A percentile compares a stretch with the other conserved stretches of the same genome.
phyloP scores from a whole-genome alignment of 192 early-diverging fungal species.

The Phycomyces nitens region DNA sequence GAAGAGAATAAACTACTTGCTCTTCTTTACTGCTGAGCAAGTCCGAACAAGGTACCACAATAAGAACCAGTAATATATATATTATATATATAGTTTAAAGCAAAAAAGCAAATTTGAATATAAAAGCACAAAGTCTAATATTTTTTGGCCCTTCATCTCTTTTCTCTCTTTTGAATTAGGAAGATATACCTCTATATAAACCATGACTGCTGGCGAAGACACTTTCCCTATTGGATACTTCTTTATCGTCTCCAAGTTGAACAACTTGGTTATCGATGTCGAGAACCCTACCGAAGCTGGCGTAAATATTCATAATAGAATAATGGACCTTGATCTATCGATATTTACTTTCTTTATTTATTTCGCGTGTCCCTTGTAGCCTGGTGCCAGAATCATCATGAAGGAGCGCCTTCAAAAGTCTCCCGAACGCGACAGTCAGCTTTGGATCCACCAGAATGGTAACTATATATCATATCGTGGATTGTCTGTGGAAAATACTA shows the following conservation, averaged over 20 bases:
- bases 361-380: too few relatives aligned
- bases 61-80: too few relatives aligned
- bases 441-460: slow-evolving; percentile 31
- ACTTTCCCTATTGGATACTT: slow-evolving; percentile 33
- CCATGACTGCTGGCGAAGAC: slow-evolving; percentile 16
- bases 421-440: slow-evolving; percentile 29
- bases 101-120: too few relatives aligned
- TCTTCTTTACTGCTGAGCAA: too few relatives aligned
- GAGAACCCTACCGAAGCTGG: slow-evolving; percentile 4
- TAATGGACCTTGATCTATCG: too few relatives aligned
- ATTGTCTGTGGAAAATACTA: background rate
- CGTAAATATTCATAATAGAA: slow-evolving; percentile 13
- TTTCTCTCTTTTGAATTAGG: too few relatives aligned
- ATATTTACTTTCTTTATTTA: too few relatives aligned
- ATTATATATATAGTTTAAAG: too few relatives aligned
- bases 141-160: too few relatives aligned
- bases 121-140: too few relatives aligned
- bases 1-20: too few relatives aligned
- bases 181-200: background rate
- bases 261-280: slow-evolving; percentile 26
- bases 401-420: slow-evolving; percentile 7
- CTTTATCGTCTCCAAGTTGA: slow-evolving; percentile 25
- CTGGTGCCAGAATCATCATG: slow-evolving; percentile 11
- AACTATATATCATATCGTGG: background rate
- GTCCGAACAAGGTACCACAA: too few relatives aligned